Percentiles rank a stretch among this genome's conserved stretches.
Conservation (phyloP, 2,329 filamentous ascomycete genomes). For the Diaporthe sp. region DNA sequence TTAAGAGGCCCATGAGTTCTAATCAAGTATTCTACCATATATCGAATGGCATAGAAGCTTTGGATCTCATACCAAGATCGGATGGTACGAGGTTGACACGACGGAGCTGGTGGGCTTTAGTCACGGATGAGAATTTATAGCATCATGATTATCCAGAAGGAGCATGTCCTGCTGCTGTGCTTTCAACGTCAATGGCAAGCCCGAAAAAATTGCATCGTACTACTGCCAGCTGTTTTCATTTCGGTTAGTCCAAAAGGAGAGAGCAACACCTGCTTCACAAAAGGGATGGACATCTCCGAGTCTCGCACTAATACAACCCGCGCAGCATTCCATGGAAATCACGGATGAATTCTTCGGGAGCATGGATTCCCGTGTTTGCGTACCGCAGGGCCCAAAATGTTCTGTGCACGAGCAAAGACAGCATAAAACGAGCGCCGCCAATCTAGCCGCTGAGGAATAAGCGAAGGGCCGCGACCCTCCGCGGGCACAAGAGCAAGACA, state of each 20-base stretch:
- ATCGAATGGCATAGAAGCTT: too few species aligned
- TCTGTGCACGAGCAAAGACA: background rate
- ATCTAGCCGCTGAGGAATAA: slow-evolving; percentile 8
- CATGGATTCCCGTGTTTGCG: background rate
- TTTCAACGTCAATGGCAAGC: too few species aligned
- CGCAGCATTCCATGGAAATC: background rate
- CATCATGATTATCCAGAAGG: background rate
- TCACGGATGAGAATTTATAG: background rate
- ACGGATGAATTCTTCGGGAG: background rate
- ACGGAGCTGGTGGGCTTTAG: too few species aligned
- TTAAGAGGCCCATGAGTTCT: too few species aligned
- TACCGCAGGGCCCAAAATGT: background rate
- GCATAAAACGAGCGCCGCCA: slow-evolving; percentile 5
- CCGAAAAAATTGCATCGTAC: background rate
- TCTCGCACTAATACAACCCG: background rate
- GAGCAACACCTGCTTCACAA: background rate
- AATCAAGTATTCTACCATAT: too few species aligned
- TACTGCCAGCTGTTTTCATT: background rate
- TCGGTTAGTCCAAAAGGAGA: background rate
- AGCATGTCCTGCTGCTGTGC: background rate
- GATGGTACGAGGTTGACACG: too few species aligned
- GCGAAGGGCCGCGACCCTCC: slow-evolving; percentile 10
- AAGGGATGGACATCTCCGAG: background rate
- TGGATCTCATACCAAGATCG: too few species aligned
- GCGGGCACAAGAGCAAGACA: slow-evolving; percentile 25